Percentiles rank a stretch among this genome's conserved stretches.
These are phyloP conservation scores for Haberlea rhodopensis DNA, from an alignment of 257 asterid species.

Conservation along the genomic window DNA sequence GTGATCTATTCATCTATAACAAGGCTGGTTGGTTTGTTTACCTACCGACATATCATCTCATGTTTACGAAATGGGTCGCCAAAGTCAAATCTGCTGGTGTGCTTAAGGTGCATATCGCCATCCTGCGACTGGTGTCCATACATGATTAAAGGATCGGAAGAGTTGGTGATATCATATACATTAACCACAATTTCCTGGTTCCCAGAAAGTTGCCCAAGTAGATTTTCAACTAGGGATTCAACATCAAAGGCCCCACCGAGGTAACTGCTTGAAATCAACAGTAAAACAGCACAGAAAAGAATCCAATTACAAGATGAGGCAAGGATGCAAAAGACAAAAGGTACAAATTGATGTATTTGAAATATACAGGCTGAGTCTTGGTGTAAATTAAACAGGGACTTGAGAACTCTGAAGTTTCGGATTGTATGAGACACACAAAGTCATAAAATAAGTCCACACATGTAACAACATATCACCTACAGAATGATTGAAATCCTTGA, in stretches of 20 bases:
- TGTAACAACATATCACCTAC: background rate
- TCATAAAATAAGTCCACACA: background rate
- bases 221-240: slow-evolving; percentile 85
- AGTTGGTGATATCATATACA: slow-evolving; percentile 76
- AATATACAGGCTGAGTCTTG: background rate
- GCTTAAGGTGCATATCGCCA: slow-evolving; percentile 64
- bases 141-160: slow-evolving; percentile 72
- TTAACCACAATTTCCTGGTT: slow-evolving; percentile 75
- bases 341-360: background rate
- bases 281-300: background rate
- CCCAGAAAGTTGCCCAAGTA: slow-evolving; percentile 88
- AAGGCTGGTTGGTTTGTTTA: slow-evolving; percentile 8
- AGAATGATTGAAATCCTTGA: background rate
- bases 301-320: slow-evolving; percentile 3
- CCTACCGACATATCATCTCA: slow-evolving; percentile 87
- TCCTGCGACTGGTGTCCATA: slow-evolving; percentile 60
- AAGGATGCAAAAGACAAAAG: slow-evolving; percentile 6
- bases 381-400: background rate
- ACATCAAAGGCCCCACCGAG: slow-evolving; percentile 95
- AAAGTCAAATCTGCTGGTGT: slow-evolving; percentile 68
- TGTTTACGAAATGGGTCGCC: slow-evolving; percentile 92
- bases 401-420: background rate
- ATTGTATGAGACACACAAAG: background rate
- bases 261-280: slow-evolving; percentile 45
- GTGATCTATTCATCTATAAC: background rate